Base-by-base conservation (phyloP, 2,329 filamentous ascomycete species). In the Xylaria sp. region DNA sequence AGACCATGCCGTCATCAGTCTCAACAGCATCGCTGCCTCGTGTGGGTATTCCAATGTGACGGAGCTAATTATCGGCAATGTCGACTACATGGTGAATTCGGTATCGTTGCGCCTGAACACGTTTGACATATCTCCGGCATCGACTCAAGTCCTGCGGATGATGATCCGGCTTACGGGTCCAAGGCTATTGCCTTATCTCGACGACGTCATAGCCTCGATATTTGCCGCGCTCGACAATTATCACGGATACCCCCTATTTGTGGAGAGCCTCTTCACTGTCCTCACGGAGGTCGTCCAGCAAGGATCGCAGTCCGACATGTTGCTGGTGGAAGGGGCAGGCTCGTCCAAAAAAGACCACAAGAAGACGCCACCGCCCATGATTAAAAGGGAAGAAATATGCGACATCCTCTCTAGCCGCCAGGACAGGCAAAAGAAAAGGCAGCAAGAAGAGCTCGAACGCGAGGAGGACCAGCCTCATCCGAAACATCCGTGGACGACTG, bases 31-130 rank as follows among this genome's bases (percentile, higher is more conserved):
- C n/a, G 88, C 93, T 1, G 68, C 73, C 2, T 81, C 88, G 0
- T 97, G 91, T 64, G 85, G 83, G 1, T 99, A 97, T 65, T 57
- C 68, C 0, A 86, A 81, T 63, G 88, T 93, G 4, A 88, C 88
- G 21, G 85, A 90, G 16, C 77, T 99, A 60, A 87, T 99, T 38
- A 83, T 97, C 22, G 86, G 89, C 48, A 99, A 99, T 57, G 92
- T 91, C 16, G 94, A 99, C 71, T 99, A 99, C 70, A 89, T 99
- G 73, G 88, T 97, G 56, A 97, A 97, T 67, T 91, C 94, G 0
- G 85, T 99, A 16, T 91, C 90, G 0, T 74, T 97, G 56, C 90
- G 92, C 57, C 81, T 99, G 7, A 97, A 96, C 64, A 91, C 90
- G 0, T 91, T 97, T 60, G 92, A 97, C 60, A 88, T 97, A 48